phyloP scores from a whole-genome alignment of 495 filamentous ascomycete genomes.

The Aspergillus affinis region DNA sequence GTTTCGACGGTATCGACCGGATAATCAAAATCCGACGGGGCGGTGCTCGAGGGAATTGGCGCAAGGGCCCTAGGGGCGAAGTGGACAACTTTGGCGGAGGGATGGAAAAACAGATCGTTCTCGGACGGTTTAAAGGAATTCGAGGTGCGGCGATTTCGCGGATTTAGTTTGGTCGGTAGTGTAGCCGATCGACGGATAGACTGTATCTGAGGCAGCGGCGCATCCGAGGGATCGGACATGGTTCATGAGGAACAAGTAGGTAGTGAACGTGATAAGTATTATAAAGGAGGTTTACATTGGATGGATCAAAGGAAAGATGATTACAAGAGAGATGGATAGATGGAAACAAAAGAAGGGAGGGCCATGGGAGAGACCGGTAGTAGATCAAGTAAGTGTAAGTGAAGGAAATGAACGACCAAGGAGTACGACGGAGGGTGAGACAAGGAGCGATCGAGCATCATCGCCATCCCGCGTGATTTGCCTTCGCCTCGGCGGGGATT shows the following conservation, averaged over 20 bases:
- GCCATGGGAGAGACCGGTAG: conserved; percentile 2
- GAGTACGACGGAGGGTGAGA: background rate
- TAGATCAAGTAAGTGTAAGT: conserved; percentile 5
- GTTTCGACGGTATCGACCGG: conserved; percentile 49
- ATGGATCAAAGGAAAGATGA: conserved; percentile 7
- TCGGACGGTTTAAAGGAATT: conserved; percentile 46
- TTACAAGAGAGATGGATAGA: conserved; percentile 12
- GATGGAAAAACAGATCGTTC: conserved; percentile 70
- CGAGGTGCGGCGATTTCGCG: conserved; percentile 32
- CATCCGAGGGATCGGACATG: conserved; percentile 41
- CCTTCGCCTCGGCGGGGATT: conserved; percentile 1
- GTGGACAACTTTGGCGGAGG: conserved; percentile 63
- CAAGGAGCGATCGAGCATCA: conserved; percentile 1
- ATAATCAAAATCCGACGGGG: conserved; percentile 48
- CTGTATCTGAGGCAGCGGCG: conserved; percentile 35
- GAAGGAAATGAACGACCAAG: conserved; percentile 6
- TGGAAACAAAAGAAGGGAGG: conserved; percentile 9
- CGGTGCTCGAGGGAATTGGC: conserved; percentile 41
- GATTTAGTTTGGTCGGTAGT: conserved; percentile 52
- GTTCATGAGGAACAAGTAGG: conserved; percentile 26
- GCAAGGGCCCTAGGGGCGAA: conserved; percentile 52
- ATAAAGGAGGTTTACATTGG: conserved; percentile 19
- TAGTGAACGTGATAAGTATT: conserved; percentile 13
- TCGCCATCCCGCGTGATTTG: background rate
- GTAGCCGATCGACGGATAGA: conserved; percentile 58